Evolutionary conservation across 1,139 yeast genomes (phyloP), one percentile per base, ranked within the genome.

Genomic region (Debaryomycetaceae sp.): DNA sequence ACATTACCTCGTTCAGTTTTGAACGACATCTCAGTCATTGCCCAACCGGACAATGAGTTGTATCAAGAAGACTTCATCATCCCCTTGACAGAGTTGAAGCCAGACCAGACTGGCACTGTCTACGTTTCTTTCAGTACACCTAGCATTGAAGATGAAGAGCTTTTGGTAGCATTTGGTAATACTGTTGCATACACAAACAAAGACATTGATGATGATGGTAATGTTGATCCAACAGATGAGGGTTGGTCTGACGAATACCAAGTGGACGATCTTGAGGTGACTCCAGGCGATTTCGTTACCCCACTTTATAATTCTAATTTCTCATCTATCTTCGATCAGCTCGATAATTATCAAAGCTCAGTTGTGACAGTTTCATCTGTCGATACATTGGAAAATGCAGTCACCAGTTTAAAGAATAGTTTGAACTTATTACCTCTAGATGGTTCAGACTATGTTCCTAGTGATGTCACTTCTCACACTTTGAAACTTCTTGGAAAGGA

Each of bases 221-320:
- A 88, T 45, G 69, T 76, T 42, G 86, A 79, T 48, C 76, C 75
- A 33, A 78, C 74, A 45, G 96, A 88, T 45, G 95, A 87, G 57
- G 97, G 97, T 3, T 89, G 85, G 78, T 85, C 87, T 48, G 99
- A 93, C 64, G 97, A 90, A 66, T 93, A 91, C 67, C 95, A 86
- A 62, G 80, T 93, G 53, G 97, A 91, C 63, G 86, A 86, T 50
- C 73, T 91, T 60, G 84, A 81, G 48, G 62, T 93, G 44, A 71
- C 70, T 36, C 86, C 95, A 11, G 96, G 97, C 40, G 97, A 90
- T 63, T 93, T 84, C 66, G 75, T 90, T 45, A 67, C 70, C 45
- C 96, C 97, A 43, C 75, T 89, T 31, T 90, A 82, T 63, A 80
- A 86, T 51, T 88, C 95, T 44, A 81, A 83, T 67, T 91, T 91